phyloP scores from a whole-genome alignment of 768 basidiomycete genomes.

The Agaricus sinodeliciosus region DNA sequence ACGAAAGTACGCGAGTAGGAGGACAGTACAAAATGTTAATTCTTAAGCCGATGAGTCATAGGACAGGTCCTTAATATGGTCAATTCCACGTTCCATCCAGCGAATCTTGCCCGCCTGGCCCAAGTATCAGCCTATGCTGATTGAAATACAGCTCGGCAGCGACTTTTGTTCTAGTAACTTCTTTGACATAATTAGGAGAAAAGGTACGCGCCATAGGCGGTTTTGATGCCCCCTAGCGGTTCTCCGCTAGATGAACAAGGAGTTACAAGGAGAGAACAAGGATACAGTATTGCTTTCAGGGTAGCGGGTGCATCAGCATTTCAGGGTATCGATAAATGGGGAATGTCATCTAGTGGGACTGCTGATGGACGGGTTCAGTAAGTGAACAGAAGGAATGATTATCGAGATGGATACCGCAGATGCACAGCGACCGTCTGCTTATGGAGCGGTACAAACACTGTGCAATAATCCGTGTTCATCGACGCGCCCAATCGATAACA shows the following conservation, averaged over 20 bases:
- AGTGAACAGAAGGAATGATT: slow-evolving; percentile 6
- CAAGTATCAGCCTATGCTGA: no score
- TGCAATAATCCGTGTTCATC: not conserved
- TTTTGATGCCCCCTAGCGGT: no score
- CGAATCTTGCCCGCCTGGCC: not conserved
- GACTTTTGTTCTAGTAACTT: no score
- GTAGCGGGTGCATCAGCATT: not conserved
- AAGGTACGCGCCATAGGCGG: no score
- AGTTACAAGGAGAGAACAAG: no score
- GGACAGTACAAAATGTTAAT: no score
- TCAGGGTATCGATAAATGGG: not conserved
- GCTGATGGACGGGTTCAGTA: not conserved
- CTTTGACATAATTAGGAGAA: no score
- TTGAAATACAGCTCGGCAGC: no score
- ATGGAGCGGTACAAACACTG: not conserved
- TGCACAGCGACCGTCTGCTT: not conserved
- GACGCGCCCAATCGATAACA: slow-evolving; percentile 9
- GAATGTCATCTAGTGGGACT: not conserved
- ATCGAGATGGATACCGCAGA: slow-evolving; percentile 2
- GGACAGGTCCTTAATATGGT: not conserved
- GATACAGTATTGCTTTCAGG: not conserved
- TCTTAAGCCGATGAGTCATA: no score
- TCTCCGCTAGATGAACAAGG: no score
- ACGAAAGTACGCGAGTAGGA: no score
- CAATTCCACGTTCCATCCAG: not conserved